phyloP scores from a whole-genome alignment of 2,329 filamentous ascomycete species.

The Aureobasidium namibiae region DNA sequence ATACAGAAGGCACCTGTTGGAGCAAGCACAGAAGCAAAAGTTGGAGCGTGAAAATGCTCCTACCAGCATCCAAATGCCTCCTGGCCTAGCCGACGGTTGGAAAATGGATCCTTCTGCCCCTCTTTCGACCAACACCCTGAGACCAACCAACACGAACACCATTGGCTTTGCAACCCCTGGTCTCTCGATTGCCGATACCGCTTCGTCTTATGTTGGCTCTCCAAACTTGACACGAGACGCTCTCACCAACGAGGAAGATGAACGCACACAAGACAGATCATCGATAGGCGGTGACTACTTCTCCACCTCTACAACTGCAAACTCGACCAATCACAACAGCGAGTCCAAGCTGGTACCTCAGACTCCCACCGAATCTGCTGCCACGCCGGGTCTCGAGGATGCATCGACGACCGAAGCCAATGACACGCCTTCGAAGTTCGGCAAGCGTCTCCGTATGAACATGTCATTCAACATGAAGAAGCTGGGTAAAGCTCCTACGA shows the following conservation, averaged over 20 bases:
- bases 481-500: slow-evolving; percentile 59
- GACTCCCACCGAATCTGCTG: slow-evolving; percentile 30
- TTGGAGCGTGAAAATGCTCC: slow-evolving; percentile 52
- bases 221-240: slow-evolving; percentile 27
- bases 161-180: slow-evolving; percentile 61
- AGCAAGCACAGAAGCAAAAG: slow-evolving; percentile 50
- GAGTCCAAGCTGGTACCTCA: slow-evolving; percentile 17
- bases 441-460: slow-evolving; percentile 74
- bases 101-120: slow-evolving; percentile 29
- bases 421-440: slow-evolving; percentile 44
- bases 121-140: slow-evolving; percentile 44
- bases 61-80: slow-evolving; percentile 51
- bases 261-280: slow-evolving; percentile 46
- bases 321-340: slow-evolving; percentile 16
- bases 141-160: slow-evolving; percentile 53
- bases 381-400: slow-evolving; percentile 24
- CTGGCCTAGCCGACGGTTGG: slow-evolving; percentile 38
- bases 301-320: slow-evolving; percentile 38
- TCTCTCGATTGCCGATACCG: slow-evolving; percentile 55
- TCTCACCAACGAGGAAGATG: slow-evolving; percentile 38
- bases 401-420: slow-evolving; percentile 45
- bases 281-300: slow-evolving; percentile 71
- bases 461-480: slow-evolving; percentile 69
- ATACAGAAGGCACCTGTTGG: slow-evolving; percentile 61
- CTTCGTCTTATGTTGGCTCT: slow-evolving; percentile 34